Base-by-base conservation (phyloP, 1,284 basidiomycete species). In the Tylopilus orsonianus region DNA sequence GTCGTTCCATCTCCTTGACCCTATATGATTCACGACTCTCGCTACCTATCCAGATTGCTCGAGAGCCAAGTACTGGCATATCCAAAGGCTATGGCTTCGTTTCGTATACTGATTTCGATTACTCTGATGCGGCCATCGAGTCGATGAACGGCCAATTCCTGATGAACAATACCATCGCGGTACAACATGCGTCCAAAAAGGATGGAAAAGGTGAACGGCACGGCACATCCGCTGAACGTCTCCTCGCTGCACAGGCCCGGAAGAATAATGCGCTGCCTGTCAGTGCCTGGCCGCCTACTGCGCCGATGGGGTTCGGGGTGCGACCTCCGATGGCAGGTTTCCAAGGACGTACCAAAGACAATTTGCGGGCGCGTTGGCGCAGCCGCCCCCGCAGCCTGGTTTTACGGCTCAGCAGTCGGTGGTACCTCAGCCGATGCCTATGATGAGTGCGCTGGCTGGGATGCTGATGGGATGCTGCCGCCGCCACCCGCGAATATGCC, bases 161-260 rank as follows among this genome's bases (percentile, higher is more conserved):
- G 39, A 94, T 96, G 85, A 98, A 98, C 77, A 97, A 97, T 70
- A 89, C 94, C 50, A 91, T 98, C 65, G 87, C 87, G 14, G 94
- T 97, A 13, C 93, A 96, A 68, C 98, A 97, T 66, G 96, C 96
- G 4, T 96, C 97, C 80, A 98, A 98, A 71, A 98, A 98, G 74
- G 97, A 99, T 61, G 93, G 92, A 47, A 97, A 98, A 69, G 94
- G 95, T 52, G 96, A 99, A 69, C 82, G 95, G 14, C 97, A 99
- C 63, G 97, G 96, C 30, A 97, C 95, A 4, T 78, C 90, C 18
- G 95, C 97, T 2, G 96, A 99, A 71, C 86, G 96, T 52, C 79
- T 98, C 38, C 82, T 99, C 56, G 94, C 96, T 2, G 86, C 92
- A 2, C 94, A 98, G 70, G 96, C 97, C 33, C 83, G 93, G 59